Base-by-base conservation (phyloP, 2,329 filamentous ascomycete species). In the Eurotiales sp. region DNA sequence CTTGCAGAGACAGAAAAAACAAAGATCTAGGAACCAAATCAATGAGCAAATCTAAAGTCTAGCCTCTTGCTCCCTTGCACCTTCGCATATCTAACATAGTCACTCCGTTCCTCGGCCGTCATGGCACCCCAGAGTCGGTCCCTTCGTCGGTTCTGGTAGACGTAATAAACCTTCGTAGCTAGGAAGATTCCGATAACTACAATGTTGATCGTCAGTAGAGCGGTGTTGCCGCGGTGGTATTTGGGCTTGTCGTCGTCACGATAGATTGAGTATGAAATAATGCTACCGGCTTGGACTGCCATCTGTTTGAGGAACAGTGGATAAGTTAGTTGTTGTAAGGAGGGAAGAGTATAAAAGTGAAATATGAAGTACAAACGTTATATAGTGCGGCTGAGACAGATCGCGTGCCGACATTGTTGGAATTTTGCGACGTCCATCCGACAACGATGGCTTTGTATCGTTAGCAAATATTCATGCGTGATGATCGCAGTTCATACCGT, bases 181-280 rank as follows among this genome's bases (percentile, higher is more conserved):
- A 83, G 22, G 43, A 84, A 83, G 0, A 76, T 58, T 0, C 75
- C 62, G 12, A 82, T 59, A 11, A 75, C 73, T 22, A 79, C 71
- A 0, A 71, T 72, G 3, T 76, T 68, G 46, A 84, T 72, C 1
- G 70, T 76, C 19, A 85, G 74, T 37, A 82, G 70, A 2, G 82
- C 75, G 11, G 71, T 78, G 65, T 84, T 84, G 12, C 81, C 81
- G 4, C 61, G 72, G 53, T 78, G 77, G 61, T 83, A 84, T 59
- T 78, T 77, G 0, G 81, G 80, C 6, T 72, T 71, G 51, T 84
- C 81, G 50, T 75, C 70, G 12, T 77, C 66, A 29, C 79, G 76
- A 58, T 82, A 83, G 53, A 82, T 78, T 36, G 46, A 51, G 29
- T 46, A 42, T 10, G 50, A 34, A 19, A 19, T 22, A 15, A 47